Base-by-base conservation (phyloP, 352 stramenopile genomes). In the Phytophthora syringae region DNA sequence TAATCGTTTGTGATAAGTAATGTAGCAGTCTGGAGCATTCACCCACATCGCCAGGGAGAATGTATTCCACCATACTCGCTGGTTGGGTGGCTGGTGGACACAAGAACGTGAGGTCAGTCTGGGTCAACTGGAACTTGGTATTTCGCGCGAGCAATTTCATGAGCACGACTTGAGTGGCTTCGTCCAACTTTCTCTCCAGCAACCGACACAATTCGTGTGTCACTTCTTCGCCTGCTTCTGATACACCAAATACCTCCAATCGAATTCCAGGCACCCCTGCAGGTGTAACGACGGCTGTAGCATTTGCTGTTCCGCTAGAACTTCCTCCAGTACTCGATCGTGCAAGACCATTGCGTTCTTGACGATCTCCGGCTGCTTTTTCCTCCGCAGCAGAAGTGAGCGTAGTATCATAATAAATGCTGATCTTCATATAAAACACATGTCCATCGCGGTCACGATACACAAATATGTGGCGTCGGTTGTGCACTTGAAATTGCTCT, bases 391-490 rank as follows among this genome's bases (percentile, higher is more conserved):
- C 43, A 40, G 40, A 45, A 25, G 54, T 49, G 11, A 50, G 30
- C 15, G 42, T 52, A 52, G 43, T 52, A 47, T 76, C 72, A 37
- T 81, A 72, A 48, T 76, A 80, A 51, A 91, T 74, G 42, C 84
- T 89, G 63, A 95, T 93, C 52, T 92, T 92, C 73, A 96, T 93
- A 63, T 96, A 96, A 70, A 95, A 96, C 18, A 95, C 89, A 45
- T 95, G 84, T 3, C 89, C 87, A 20, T 86, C 82, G 5, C 86
- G 84, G 65, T 96, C 87, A 15, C 86, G 76, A 49, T 96, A 96
- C 10, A 96, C 89, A 64, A 96, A 96, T 25, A 93, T 84, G 28
- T 96, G 83, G 2, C 84, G 83, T 4, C 89, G 81, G 64, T 96
- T 96, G 74, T 95, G 88, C 28, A 96, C 89, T 79, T 96, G 86